These are phyloP conservation scores for Rhizophagus clarus DNA, from an alignment of 192 early-diverging fungal genomes.

Conservation along the genomic window DNA sequence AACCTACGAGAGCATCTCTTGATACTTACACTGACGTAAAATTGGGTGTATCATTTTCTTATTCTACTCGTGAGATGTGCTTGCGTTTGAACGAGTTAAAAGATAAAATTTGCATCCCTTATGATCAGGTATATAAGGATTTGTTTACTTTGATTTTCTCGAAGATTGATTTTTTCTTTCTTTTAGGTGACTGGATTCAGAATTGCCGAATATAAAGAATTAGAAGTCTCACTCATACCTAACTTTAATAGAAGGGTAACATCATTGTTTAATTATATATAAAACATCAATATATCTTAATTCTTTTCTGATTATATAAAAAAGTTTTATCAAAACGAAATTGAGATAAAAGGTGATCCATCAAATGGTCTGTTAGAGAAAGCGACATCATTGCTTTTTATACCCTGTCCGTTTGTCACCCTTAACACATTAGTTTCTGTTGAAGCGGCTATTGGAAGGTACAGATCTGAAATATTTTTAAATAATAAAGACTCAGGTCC, in stretches of 20 bases:
- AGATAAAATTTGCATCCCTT: slow-evolving; percentile 5
- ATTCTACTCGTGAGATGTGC: neutral
- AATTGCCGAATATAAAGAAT: slow-evolving; percentile 20
- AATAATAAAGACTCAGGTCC: no score
- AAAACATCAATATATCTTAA: neutral
- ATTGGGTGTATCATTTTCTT: neutral
- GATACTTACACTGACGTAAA: slow-evolving; percentile 30
- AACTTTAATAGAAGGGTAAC: slow-evolving; percentile 11
- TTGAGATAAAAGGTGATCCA: slow-evolving; percentile 19
- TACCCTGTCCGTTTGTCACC: neutral
- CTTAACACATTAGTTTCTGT: neutral
- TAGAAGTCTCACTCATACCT: neutral
- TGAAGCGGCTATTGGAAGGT: neutral
- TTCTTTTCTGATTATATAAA: neutral
- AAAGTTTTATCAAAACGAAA: slow-evolving; percentile 6
- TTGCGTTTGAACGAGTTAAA: slow-evolving; percentile 10
- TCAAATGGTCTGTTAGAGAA: slow-evolving; percentile 14
- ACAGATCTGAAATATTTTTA: neutral
- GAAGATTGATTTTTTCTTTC: neutral
- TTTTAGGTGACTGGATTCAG: slow-evolving; percentile 14
- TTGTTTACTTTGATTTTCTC: neutral
- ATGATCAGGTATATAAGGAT: neutral
- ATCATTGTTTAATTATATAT: neutral
- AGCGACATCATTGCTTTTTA: slow-evolving; percentile 12
- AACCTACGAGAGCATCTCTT: slow-evolving; percentile 19